A percentile compares a stretch with the other conserved stretches of the same genome.
phyloP scores from a whole-genome alignment of 2,329 filamentous ascomycete genomes.

The Xylaria sp. region DNA sequence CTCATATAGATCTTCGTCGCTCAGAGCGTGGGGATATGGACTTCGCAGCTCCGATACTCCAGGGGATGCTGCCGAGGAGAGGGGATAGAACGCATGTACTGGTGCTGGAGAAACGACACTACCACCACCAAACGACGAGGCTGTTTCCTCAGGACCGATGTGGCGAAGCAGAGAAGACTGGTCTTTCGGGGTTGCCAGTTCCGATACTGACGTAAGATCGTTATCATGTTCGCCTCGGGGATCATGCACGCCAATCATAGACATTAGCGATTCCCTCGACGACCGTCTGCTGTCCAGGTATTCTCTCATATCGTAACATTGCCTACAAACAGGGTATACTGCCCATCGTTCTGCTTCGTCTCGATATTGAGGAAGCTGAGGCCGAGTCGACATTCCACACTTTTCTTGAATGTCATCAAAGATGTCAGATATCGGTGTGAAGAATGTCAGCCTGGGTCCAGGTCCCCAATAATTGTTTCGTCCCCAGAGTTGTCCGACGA shows the following conservation, averaged over 20 bases:
- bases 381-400: constrained; percentile 54
- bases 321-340: constrained; percentile 55
- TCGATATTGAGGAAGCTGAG: constrained; percentile 55
- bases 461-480: constrained; percentile 57
- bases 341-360: constrained; percentile 56
- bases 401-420: constrained; percentile 60
- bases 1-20: constrained; percentile 53
- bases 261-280: constrained; percentile 56
- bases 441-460: constrained; percentile 56
- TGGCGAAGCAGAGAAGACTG: constrained; percentile 48
- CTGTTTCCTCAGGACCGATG: constrained; percentile 52
- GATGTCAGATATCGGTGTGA: constrained; percentile 58
- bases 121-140: constrained; percentile 51
- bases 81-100: constrained; percentile 43
- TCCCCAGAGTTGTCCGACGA: constrained; percentile 59
- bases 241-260: constrained; percentile 54
- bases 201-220: constrained; percentile 56
- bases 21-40: constrained; percentile 54
- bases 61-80: constrained; percentile 48
- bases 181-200: constrained; percentile 57
- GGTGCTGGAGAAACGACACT: constrained; percentile 47
- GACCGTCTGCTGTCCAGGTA: constrained; percentile 58
- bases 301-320: constrained; percentile 56
- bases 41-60: constrained; percentile 52
- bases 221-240: constrained; percentile 52